Evolutionary conservation across 73 alveolate species (phyloP), one percentile per base, ranked within the genome.

Genomic region (Tetrahymena malaccensis): DNA sequence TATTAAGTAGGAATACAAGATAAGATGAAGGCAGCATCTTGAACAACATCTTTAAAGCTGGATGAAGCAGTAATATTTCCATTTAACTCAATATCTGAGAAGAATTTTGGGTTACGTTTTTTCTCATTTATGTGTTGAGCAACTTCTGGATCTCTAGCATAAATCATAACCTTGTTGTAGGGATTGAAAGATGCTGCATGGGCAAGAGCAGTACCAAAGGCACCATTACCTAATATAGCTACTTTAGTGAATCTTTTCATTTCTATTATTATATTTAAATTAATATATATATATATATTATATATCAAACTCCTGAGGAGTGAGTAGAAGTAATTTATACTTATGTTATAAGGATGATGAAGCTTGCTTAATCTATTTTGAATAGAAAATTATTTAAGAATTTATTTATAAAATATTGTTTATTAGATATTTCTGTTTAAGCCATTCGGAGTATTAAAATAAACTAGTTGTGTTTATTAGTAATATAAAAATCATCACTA

Each of bases 151-250:
- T 96, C 95, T 34, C 98, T 35, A 35, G 97, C 97, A 94, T 96
- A 96, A 16, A 96, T 94, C 95, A 58, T 94, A 21, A 96, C 98
- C 13, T 84, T 94, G 21, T 95, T 96, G 85, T 95, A 57, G 27
- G 93, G 94, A 57, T 96, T 96, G 93, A 93, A 85, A 43, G 96
- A 95, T 33, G 97, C 96, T 43, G 94, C 96, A 56, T 95, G 96
- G 55, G 98, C 98, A 97, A 96, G 96, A 10, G 98, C 97, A 33
- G 98, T 96, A 25, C 98, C 98, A 58, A 96, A 96, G 21, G 98
- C 98, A 16, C 98, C 98, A 21, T 96, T 94, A 43, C 98, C 98
- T 34, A 96, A 94, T 8, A 96, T 97, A 35, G 97, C 96, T 27
- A 96, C 98, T 84, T 96, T 96, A 89, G 70, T 37, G 37, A 85